A percentile compares a stretch with the other conserved stretches of the same genome.
Evolutionary conservation across 768 basidiomycete genomes (phyloP).

Genomic region (Tremella fuciformis): DNA sequence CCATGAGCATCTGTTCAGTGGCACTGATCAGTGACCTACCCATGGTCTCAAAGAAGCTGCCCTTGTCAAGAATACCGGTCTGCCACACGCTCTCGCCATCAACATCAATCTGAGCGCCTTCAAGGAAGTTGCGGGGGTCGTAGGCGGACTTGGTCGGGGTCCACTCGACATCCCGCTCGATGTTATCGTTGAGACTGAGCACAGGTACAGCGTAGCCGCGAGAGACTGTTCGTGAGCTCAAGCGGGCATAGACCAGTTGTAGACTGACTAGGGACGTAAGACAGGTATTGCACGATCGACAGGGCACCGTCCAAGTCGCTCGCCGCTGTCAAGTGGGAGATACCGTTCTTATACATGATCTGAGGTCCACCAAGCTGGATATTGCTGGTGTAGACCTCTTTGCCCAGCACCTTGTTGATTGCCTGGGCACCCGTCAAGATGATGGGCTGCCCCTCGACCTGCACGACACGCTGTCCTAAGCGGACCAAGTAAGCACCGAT

Average conservation of each 20-base stretch:
- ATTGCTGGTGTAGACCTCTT: constrained; percentile 98
- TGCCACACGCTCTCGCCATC: constrained; percentile 65
- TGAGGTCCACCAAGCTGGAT: constrained; percentile 99
- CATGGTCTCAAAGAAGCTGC: constrained; percentile 96
- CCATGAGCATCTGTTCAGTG: neutral
- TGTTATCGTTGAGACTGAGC: constrained; percentile 65
- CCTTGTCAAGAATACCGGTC: constrained; percentile 93
- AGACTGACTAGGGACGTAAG: constrained; percentile 73
- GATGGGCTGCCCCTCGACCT: constrained; percentile 98
- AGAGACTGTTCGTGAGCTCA: constrained; percentile 41
- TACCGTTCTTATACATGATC: constrained; percentile 99
- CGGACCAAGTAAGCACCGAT: constrained; percentile 99
- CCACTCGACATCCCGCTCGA: constrained; percentile 92
- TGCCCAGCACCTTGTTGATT: constrained; percentile 96
- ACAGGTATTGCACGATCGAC: constrained; percentile 90
- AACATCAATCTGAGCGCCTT: constrained; percentile 81
- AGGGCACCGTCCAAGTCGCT: constrained; percentile 95
- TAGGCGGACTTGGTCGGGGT: constrained; percentile 84
- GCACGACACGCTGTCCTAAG: constrained; percentile 93
- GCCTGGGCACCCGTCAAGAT: constrained; percentile 96
- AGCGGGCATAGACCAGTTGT: too few species aligned
- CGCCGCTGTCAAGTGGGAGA: constrained; percentile 89
- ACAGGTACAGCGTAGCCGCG: constrained; percentile 79
- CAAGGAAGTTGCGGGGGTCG: constrained; percentile 97
- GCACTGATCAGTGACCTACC: constrained; percentile 52